phyloP scores from a whole-genome alignment of 2,329 filamentous ascomycete species.

The Coniella vitis region DNA sequence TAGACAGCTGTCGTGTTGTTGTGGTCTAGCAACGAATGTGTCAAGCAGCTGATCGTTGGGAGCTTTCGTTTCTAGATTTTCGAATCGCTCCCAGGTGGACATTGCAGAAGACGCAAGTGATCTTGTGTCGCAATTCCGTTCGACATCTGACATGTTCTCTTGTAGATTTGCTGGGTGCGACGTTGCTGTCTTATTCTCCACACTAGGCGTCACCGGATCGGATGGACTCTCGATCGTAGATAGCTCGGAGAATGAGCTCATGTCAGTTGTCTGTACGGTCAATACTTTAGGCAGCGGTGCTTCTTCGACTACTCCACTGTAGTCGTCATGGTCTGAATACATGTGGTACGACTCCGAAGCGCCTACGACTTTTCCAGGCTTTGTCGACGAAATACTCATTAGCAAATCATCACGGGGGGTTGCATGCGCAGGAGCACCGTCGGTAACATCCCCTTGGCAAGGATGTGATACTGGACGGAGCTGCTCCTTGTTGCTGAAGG shows the following conservation, averaged over 20 bases:
- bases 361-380: background rate
- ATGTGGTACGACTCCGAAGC: background rate
- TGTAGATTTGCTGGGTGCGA: background rate
- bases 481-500: background rate
- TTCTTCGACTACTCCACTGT: background rate
- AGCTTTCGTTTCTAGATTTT: background rate
- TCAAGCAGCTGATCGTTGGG: background rate
- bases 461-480: background rate
- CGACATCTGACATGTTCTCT: background rate
- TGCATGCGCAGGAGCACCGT: background rate
- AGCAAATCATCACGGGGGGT: background rate
- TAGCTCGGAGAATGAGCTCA: background rate
- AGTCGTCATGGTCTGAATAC: background rate
- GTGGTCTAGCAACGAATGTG: background rate
- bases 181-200: background rate
- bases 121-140: background rate
- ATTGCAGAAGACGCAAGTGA: background rate
- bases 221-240: conserved; percentile 1
- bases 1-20: background rate
- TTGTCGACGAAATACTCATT: background rate
- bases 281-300: background rate
- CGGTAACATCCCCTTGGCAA: background rate
- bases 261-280: background rate
- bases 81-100: background rate
- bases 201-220: background rate